phyloP scores from a whole-genome alignment of 2,329 filamentous ascomycete genomes.

The Arthrobotrys pseudoclavata region DNA sequence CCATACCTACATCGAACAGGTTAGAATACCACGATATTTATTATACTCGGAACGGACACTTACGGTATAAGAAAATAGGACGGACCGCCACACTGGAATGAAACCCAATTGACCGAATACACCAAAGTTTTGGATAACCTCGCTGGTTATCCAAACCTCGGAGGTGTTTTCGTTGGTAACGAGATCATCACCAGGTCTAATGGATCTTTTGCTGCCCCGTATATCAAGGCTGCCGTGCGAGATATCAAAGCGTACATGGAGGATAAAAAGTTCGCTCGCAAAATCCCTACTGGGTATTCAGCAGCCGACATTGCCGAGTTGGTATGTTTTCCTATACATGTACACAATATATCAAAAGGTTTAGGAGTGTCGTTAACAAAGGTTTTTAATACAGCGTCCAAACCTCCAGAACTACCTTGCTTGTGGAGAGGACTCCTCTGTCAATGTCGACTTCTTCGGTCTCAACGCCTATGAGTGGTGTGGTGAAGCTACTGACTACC shows the following conservation, averaged over 20 bases:
- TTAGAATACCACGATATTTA: constrained; percentile 64
- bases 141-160: constrained; percentile 80
- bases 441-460: constrained; percentile 84
- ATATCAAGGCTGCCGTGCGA: constrained; percentile 82
- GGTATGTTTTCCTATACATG: constrained; percentile 20
- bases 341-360: neutral
- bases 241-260: constrained; percentile 87
- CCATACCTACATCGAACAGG: constrained; percentile 76
- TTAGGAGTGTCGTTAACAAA: neutral
- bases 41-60: neutral
- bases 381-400: constrained; percentile 66
- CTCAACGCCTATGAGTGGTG: constrained; percentile 90
- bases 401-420: constrained; percentile 80
- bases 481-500: constrained; percentile 70
- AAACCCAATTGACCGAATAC: constrained; percentile 78
- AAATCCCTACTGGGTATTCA: constrained; percentile 87
- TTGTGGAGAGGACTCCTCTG: constrained; percentile 77
- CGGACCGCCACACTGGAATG: constrained; percentile 76
- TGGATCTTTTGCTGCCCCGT: constrained; percentile 78
- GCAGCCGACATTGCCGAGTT: constrained; percentile 83
- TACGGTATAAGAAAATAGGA: constrained; percentile 64
- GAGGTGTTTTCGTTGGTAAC: constrained; percentile 89
- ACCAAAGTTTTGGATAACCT: constrained; percentile 82
- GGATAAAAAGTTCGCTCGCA: constrained; percentile 78
- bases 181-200: constrained; percentile 79